phyloP scores from a whole-genome alignment of 2,329 filamentous ascomycete species.

The Ophiosphaerella korrae region DNA sequence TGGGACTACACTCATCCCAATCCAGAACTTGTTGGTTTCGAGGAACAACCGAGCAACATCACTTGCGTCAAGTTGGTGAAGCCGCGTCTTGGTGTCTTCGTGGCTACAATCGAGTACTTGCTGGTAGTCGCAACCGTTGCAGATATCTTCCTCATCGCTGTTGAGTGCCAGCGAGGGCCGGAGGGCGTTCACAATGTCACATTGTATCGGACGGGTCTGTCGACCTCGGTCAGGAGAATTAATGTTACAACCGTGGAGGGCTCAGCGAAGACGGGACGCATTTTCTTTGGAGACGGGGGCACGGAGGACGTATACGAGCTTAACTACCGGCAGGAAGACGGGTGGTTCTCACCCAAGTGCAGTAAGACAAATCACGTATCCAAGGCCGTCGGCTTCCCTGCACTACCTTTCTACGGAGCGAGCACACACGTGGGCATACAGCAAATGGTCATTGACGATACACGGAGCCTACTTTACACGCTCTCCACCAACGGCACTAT shows the following conservation, averaged over 20 bases:
- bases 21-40: constrained; percentile 87
- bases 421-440: constrained; percentile 65
- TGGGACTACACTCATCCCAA: constrained; percentile 98
- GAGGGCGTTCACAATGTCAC: constrained; percentile 74
- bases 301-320: constrained; percentile 93
- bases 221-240: constrained; percentile 74
- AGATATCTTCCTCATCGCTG: constrained; percentile 85
- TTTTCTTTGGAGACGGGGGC: constrained; percentile 84
- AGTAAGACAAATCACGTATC: constrained; percentile 86
- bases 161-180: constrained; percentile 68
- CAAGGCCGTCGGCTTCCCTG: constrained; percentile 68
- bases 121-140: constrained; percentile 85
- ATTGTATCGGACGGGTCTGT: constrained; percentile 89
- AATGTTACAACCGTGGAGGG: constrained; percentile 80
- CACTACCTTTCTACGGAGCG: constrained; percentile 34
- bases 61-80: constrained; percentile 87
- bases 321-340: constrained; percentile 95
- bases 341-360: constrained; percentile 90
- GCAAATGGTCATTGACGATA: constrained; percentile 87
- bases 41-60: constrained; percentile 86
- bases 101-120: constrained; percentile 82
- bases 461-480: constrained; percentile 85
- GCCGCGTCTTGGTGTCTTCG: constrained; percentile 86
- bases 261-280: constrained; percentile 78
- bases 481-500: constrained; percentile 88